Conservation (phyloP, 371 early-diverging fungal species). For the Ecytonucleospora hepatopenaei region DNA sequence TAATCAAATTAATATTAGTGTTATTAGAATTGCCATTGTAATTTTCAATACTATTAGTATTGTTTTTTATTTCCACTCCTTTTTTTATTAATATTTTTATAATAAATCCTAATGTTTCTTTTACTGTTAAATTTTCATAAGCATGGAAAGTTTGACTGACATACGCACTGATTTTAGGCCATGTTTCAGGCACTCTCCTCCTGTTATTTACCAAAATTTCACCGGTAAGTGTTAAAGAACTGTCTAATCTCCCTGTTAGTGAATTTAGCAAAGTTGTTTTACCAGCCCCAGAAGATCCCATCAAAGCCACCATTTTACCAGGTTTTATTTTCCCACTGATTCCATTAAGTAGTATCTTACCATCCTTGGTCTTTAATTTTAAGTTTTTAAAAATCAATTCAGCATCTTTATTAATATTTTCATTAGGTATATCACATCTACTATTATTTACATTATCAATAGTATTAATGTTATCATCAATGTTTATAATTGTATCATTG, state of each 20-base stretch:
- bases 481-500: too few species aligned
- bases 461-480: too few species aligned
- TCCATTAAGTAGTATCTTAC: conserved; percentile 46
- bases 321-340: conserved; percentile 60
- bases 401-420: neutral
- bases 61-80: conserved; percentile 58
- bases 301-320: conserved; percentile 63
- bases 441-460: neutral
- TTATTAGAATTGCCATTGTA: neutral
- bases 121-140: conserved; percentile 52
- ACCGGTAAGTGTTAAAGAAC: conserved; percentile 62
- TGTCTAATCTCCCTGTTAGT: conserved; percentile 67
- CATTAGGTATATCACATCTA: neutral
- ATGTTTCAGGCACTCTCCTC: conserved; percentile 47
- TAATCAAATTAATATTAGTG: neutral
- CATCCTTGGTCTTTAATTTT: conserved; percentile 9
- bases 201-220: conserved; percentile 68
- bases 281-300: conserved; percentile 71
- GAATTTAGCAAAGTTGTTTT: conserved; percentile 73
- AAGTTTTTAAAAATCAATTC: conserved; percentile 22
- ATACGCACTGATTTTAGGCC: conserved; percentile 56
- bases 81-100: conserved; percentile 18
- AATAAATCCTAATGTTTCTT: conserved; percentile 47
- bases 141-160: conserved; percentile 59
- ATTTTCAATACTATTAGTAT: conserved; percentile 12